These are phyloP conservation scores for Pulveroboletus ravenelii DNA, from an alignment of 768 basidiomycete genomes.

Conservation along the genomic window DNA sequence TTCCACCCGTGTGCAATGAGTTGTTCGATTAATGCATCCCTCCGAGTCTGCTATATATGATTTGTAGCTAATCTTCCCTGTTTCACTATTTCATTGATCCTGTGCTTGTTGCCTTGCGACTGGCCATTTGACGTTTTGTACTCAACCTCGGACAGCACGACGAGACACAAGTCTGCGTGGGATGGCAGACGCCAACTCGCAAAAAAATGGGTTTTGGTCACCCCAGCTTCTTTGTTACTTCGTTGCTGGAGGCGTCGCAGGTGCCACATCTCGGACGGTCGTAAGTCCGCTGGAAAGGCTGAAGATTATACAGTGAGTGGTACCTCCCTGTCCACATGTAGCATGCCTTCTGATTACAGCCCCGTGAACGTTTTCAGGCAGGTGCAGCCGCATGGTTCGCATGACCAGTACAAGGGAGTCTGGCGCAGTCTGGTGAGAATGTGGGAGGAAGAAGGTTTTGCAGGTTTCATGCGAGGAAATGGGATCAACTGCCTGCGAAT, in stretches of 20 bases:
- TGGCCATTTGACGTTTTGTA: neutral
- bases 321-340: neutral
- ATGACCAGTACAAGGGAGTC: slow-evolving; percentile 76
- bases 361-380: slow-evolving; percentile 49
- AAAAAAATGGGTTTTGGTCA: slow-evolving; percentile 28
- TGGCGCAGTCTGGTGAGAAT: slow-evolving; percentile 77
- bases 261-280: slow-evolving; percentile 79
- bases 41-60: neutral
- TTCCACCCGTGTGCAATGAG: neutral
- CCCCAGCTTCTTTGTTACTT: slow-evolving; percentile 42
- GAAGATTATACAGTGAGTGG: slow-evolving; percentile 91
- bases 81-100: slow-evolving; percentile 6
- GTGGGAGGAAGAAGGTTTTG: slow-evolving; percentile 91
- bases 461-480: slow-evolving; percentile 92
- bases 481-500: slow-evolving; percentile 89
- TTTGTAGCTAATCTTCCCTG: neutral
- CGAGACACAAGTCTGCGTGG: slow-evolving; percentile 2
- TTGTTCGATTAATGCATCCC: neutral
- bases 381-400: slow-evolving; percentile 69
- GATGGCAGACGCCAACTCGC: slow-evolving; percentile 24
- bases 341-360: neutral
- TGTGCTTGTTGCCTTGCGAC: slow-evolving; percentile 7
- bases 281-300: slow-evolving; percentile 89
- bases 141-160: slow-evolving; percentile 3
- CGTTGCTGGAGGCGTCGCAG: slow-evolving; percentile 51